These are phyloP conservation scores for Dictyophora rubrovolvata DNA, from an alignment of 768 basidiomycete genomes.

Conservation along the genomic window DNA sequence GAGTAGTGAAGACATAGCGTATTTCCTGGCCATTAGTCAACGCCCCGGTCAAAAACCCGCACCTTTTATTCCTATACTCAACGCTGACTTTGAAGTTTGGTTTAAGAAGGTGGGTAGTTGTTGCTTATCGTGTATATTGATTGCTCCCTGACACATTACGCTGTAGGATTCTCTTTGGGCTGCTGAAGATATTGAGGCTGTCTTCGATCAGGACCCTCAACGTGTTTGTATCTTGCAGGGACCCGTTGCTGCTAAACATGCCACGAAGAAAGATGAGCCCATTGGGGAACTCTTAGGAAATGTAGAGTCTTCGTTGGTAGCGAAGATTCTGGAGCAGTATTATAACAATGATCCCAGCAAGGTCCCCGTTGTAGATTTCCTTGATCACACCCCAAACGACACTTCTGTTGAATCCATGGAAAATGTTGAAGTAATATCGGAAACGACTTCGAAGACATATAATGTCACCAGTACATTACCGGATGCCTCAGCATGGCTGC, in stretches of 20 bases:
- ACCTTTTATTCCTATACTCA: conserved; percentile 94
- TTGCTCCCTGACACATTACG: conserved; percentile 12
- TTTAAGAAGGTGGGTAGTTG: conserved; percentile 81
- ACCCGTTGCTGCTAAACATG: conserved; percentile 87
- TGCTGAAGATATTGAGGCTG: conserved; percentile 95
- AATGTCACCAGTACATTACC: conserved; percentile 41
- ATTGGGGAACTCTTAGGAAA: conserved; percentile 86
- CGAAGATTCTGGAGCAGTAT: conserved; percentile 65
- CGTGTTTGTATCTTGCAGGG: conserved; percentile 97
- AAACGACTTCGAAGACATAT: conserved; percentile 37
- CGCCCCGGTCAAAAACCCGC: conserved; percentile 96
- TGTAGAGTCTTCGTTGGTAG: conserved; percentile 67
- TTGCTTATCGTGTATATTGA: conserved; percentile 2
- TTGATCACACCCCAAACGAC: conserved; percentile 42
- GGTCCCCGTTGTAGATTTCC: conserved; percentile 79
- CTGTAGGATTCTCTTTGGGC: conserved; percentile 91
- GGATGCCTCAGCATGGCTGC: conserved; percentile 64
- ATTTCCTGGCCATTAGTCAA: conserved; percentile 93
- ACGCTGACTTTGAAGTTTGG: conserved; percentile 93
- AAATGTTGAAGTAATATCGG: conserved; percentile 16
- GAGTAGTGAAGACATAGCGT: conserved; percentile 87
- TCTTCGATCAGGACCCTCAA: conserved; percentile 98
- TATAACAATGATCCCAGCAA: conserved; percentile 67
- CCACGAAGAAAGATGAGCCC: conserved; percentile 83
- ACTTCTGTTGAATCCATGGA: conserved; percentile 12